Evolutionary conservation across 345 rosid genomes (phyloP).

Genomic region (Pugionium cornutum): DNA sequence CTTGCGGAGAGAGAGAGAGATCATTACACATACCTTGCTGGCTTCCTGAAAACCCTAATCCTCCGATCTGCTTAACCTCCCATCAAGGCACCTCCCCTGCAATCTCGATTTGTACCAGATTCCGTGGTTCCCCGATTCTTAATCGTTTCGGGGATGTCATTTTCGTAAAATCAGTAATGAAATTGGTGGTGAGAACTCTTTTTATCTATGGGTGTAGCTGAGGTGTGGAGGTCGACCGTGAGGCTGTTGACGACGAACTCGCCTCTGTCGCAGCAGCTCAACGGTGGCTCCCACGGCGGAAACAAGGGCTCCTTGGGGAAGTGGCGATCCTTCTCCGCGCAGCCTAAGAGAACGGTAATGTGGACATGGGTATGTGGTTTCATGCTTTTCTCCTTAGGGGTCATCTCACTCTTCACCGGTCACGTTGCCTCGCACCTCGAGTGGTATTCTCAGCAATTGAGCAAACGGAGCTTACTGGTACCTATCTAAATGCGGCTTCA

Average conservation of each 20-base stretch:
- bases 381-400: constrained; percentile 84
- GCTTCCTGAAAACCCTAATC: constrained; percentile 38
- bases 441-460: constrained; percentile 88
- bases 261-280: constrained; percentile 61
- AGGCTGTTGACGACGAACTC: constrained; percentile 54
- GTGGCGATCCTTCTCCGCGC: constrained; percentile 51
- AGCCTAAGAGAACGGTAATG: constrained; percentile 50
- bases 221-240: constrained; percentile 58
- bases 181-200: constrained; percentile 31
- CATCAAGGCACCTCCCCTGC: background rate
- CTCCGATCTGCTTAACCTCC: constrained; percentile 29
- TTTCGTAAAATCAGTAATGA: constrained; percentile 46
- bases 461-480: constrained; percentile 65
- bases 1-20: constrained; percentile 21
- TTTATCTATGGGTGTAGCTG: constrained; percentile 51
- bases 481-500: background rate
- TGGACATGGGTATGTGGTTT: constrained; percentile 77
- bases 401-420: constrained; percentile 90
- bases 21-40: background rate
- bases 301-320: constrained; percentile 44
- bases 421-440: constrained; percentile 95
- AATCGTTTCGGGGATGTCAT: constrained; percentile 38
- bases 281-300: constrained; percentile 40
- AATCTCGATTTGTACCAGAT: constrained; percentile 10
- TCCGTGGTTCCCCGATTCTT: constrained; percentile 34